Conservation (phyloP, 2,329 filamentous ascomycete genomes). For the Phyllosticta citriasiana region DNA sequence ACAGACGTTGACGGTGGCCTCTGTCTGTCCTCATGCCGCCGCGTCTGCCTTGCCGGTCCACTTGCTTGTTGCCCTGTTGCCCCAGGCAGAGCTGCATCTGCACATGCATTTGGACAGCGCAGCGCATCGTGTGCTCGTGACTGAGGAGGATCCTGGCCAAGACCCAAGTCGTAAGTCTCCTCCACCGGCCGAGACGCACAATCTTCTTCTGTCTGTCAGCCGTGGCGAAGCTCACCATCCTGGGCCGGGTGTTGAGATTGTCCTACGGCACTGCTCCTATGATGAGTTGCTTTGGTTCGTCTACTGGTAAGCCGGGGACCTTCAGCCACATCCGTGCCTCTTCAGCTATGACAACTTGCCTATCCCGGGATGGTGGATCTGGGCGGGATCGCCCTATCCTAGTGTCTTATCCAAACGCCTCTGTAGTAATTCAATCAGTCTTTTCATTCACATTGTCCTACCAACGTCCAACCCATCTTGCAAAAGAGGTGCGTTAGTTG, state of each 20-base stretch:
- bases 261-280: background rate
- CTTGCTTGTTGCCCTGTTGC: background rate
- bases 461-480: background rate
- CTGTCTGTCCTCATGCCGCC: background rate
- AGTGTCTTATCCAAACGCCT: background rate
- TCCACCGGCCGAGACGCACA: background rate
- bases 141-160: background rate
- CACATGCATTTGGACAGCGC: background rate
- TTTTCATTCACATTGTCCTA: background rate
- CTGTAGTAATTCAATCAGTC: background rate
- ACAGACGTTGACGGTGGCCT: background rate
- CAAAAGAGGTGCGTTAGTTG: background rate
- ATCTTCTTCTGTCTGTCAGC: background rate
- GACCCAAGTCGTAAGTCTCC: background rate
- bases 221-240: background rate
- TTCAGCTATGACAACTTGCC: background rate
- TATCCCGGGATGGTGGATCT: background rate
- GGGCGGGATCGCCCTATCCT: background rate
- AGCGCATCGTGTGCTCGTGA: background rate
- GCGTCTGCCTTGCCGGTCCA: background rate
- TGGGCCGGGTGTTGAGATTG: background rate
- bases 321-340: background rate
- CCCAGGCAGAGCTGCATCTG: background rate
- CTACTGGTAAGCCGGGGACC: background rate
- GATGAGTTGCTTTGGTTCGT: background rate